Base-by-base conservation (phyloP, 1,284 basidiomycete species). In the Fomitopsis palustris region DNA sequence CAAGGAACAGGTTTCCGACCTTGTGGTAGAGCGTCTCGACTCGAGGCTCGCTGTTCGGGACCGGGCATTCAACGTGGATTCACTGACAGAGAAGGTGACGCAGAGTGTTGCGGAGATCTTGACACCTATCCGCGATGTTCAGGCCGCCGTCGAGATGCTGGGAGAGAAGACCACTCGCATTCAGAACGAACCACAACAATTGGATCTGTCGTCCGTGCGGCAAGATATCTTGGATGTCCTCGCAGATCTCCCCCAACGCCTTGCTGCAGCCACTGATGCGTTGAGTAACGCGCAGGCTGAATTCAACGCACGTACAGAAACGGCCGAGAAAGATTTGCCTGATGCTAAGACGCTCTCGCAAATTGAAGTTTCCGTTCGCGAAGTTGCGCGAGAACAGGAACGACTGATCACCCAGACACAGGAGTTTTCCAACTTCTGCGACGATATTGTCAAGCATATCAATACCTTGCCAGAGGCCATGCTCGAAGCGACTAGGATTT, bases 1-100 rank as follows among this genome's bases (percentile, higher is more conserved):
- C 70, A 92, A 90, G 75, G 90, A 92, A 68, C 88, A 91, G 65
- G 89, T 93, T 1, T 89, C 90, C 2, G 90, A 92, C 70, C 81
- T 93, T 25, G 90, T 93, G 4, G 88, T 93, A 3, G 91, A 91
- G 69, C 83, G 91, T 27, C 77, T 93, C 17, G 89, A 92, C 65
- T 88, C 91, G 10, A 83, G 90, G 16, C 78, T 93, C 51, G 82
- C 89, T 23, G 85, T 90, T 31, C 81, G 90, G 17, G 90, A 93
- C 70, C 85, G 86, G 67, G 72, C 81, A 4, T 81, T 88, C 66
- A 89, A 84, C 65, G 73, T 85, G 19, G 88, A 92, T 27, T 72
- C 72, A 4, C 71, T 92, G 39, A 78, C 82, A 3, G 71, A 72
- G 39, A 86, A 78, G 65, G 77, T 92, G 16, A 72, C 76, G 2